Evolutionary conservation across 1,139 yeast genomes (phyloP), one percentile per base, ranked within the genome.

Genomic region (Geotrichum histeridarum): DNA sequence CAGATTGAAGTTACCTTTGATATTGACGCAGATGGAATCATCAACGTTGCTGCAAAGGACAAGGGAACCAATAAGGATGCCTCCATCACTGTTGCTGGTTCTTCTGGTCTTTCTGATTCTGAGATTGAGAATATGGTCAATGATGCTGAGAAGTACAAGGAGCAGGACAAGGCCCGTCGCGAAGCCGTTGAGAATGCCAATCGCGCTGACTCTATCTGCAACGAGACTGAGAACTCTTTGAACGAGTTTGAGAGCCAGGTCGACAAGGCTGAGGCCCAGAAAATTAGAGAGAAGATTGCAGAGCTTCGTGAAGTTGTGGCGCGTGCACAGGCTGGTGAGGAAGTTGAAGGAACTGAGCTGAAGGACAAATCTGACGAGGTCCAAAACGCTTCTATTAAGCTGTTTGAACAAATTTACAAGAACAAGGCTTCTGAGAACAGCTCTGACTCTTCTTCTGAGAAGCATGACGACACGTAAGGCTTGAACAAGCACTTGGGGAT

Each of bases 1-100:
- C 97, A 91, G 79, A 93, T 91, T 68, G 98, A 93, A 79, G 99
- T 91, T 70, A 83, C 96, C 62, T 91, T 91, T 73, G 99, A 91
- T 76, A 87, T 91, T 71, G 99, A 91, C 74, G 96, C 99, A 61
- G 97, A 91, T 77, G 98, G 99, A 75, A 93, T 93, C 75, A 90
- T 93, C 80, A 93, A 93, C 81, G 99, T 93, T 64, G 86, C 95
- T 73, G 99, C 98, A 63, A 87, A 91, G 77, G 99, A 93, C 78
- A 91, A 91, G 83, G 96, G 97, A 65, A 86, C 96, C 66, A 89
- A 89, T 83, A 90, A 91, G 84, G 98, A 93, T 73, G 95, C 96
- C 68, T 89, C 97, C 63, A 91, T 93, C 79, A 91, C 98, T 60
- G 98, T 93, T 73, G 98, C 98, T 63, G 98, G 97, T 64, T 88